Conservation (phyloP, 495 filamentous ascomycete genomes). For the Penicillium soppii region DNA sequence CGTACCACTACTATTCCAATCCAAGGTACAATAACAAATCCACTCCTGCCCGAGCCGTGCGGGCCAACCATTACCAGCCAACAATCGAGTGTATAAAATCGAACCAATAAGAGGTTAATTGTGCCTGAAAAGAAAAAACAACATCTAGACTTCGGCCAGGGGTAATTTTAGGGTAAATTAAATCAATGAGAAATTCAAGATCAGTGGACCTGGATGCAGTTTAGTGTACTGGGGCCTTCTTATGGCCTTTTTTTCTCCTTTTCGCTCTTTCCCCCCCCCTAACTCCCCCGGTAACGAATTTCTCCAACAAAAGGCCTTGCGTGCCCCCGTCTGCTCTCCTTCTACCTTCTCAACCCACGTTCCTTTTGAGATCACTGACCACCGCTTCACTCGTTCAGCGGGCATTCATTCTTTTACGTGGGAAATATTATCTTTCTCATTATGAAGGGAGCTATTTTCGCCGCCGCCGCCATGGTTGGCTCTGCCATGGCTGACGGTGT, state of each 20-base stretch:
- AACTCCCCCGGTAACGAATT: slow-evolving; percentile 27
- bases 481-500: slow-evolving; percentile 59
- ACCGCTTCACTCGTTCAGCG: slow-evolving; percentile 99
- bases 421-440: slow-evolving; percentile 34
- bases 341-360: slow-evolving; percentile 38
- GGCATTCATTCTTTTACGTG: slow-evolving; percentile 68
- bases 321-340: slow-evolving; percentile 44
- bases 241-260: slow-evolving; percentile 20
- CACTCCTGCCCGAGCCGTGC: slow-evolving; percentile 28
- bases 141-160: not conserved
- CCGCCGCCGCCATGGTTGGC: slow-evolving; percentile 64
- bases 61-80: slow-evolving; percentile 22
- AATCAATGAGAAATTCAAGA: slow-evolving; percentile 16
- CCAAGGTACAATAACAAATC: not conserved
- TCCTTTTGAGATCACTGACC: slow-evolving; percentile 45
- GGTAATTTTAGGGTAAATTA: slow-evolving; percentile 8
- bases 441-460: slow-evolving; percentile 70
- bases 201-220: slow-evolving; percentile 15
- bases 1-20: no score
- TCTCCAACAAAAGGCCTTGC: slow-evolving; percentile 49
- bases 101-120: not conserved
- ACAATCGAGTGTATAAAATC: not conserved
- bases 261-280: slow-evolving; percentile 30
- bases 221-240: slow-evolving; percentile 4
- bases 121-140: slow-evolving; percentile 9